Percentiles rank a stretch among this genome's conserved stretches.
These are phyloP conservation scores for Eucalyptus regnans DNA, from an alignment of 345 rosid genomes.

Conservation along the genomic window DNA sequence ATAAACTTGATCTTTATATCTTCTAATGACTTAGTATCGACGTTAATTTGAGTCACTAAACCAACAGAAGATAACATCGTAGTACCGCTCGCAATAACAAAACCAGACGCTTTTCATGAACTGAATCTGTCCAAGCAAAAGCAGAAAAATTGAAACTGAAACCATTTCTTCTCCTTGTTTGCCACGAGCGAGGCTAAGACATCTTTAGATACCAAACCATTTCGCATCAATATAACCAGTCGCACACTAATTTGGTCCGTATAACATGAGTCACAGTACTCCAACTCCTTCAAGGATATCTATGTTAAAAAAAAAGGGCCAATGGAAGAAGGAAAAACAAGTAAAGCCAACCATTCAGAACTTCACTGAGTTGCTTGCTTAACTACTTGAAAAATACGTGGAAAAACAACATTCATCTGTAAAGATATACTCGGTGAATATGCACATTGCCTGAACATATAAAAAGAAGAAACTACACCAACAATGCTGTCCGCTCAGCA, in stretches of 20 bases:
- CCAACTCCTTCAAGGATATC: neutral
- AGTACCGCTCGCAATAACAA: neutral
- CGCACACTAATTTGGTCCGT: neutral
- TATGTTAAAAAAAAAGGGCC: neutral
- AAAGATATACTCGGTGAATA: neutral
- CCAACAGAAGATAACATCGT: neutral
- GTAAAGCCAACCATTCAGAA: neutral
- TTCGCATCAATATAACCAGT: neutral
- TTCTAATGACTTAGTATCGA: neutral
- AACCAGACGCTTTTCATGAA: neutral
- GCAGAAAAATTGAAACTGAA: neutral
- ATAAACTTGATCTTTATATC: neutral
- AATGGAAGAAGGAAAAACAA: neutral
- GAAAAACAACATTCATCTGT: neutral
- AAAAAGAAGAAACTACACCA: neutral
- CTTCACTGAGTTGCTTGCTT: neutral
- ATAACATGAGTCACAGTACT: neutral
- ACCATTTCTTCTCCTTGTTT: neutral
- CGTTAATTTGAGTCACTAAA: neutral
- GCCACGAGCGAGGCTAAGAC: neutral
- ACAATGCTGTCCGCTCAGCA: neutral
- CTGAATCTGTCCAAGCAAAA: neutral
- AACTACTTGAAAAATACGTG: neutral
- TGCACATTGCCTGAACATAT: neutral
- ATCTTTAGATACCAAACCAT: neutral